A percentile compares a stretch with the other conserved stretches of the same genome.
These are phyloP conservation scores for Candida gigantensis DNA, from an alignment of 1,139 yeast species.

Conservation along the genomic window DNA sequence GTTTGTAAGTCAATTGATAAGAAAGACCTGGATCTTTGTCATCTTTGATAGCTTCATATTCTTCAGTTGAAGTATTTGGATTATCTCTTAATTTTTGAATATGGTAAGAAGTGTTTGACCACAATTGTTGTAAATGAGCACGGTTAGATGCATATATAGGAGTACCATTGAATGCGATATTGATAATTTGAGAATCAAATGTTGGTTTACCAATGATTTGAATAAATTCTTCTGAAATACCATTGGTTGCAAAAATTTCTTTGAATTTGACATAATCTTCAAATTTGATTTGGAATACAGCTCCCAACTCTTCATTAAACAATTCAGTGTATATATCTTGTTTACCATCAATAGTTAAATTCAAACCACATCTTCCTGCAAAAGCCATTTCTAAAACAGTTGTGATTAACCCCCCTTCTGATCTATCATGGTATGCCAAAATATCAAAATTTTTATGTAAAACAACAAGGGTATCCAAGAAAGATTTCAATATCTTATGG, in stretches of 20 bases:
- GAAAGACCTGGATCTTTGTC: constrained; percentile 89
- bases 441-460: constrained; percentile 73
- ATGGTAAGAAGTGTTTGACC: constrained; percentile 89
- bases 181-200: constrained; percentile 54
- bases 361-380: constrained; percentile 84
- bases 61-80: constrained; percentile 88
- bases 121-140: constrained; percentile 71
- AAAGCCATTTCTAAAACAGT: constrained; percentile 95
- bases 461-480: constrained; percentile 66
- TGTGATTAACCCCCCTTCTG: constrained; percentile 94
- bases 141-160: constrained; percentile 57
- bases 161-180: constrained; percentile 48
- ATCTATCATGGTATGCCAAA: constrained; percentile 91
- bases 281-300: constrained; percentile 82
- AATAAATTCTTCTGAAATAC: constrained; percentile 55
- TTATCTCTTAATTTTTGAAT: constrained; percentile 93
- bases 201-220: constrained; percentile 68
- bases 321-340: constrained; percentile 52
- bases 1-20: constrained; percentile 70
- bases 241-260: constrained; percentile 53
- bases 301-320: constrained; percentile 94
- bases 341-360: constrained; percentile 39
- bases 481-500: constrained; percentile 59
- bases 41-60: constrained; percentile 70
- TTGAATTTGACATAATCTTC: constrained; percentile 56